These are phyloP conservation scores for Paramecium tetraurelia DNA, from an alignment of 73 alveolate species.

Conservation along the genomic window DNA sequence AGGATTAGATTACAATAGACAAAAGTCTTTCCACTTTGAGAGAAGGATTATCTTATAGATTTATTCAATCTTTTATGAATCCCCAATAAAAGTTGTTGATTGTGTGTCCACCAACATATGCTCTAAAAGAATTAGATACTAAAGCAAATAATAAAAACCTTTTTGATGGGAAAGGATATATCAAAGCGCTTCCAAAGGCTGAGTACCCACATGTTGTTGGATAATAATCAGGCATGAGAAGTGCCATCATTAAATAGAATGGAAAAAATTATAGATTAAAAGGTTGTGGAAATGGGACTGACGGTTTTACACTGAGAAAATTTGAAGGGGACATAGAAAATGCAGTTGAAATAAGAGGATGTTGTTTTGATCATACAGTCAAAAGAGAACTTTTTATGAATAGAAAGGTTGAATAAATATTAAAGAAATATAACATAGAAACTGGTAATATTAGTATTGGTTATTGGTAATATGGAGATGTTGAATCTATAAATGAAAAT, in stretches of 20 bases:
- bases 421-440: conserved; percentile 57
- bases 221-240: conserved; percentile 74
- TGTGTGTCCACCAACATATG: neutral
- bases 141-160: neutral
- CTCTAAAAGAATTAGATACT: neutral
- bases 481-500: conserved; percentile 43
- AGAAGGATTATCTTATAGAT: neutral
- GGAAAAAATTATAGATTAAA: conserved; percentile 72
- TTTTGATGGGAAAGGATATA: neutral
- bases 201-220: neutral
- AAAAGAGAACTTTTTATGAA: conserved; percentile 79
- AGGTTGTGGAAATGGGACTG: conserved; percentile 83
- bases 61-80: neutral
- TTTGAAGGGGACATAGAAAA: conserved; percentile 63
- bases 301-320: conserved; percentile 71
- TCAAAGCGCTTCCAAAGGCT: neutral
- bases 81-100: neutral
- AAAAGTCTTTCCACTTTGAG: neutral
- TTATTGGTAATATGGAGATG: conserved; percentile 70
- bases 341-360: conserved; percentile 81
- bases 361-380: conserved; percentile 79
- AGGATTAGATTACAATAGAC: neutral
- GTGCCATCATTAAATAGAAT: conserved; percentile 53
- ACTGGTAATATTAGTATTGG: conserved; percentile 79
- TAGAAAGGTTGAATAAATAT: conserved; percentile 56